Conservation (phyloP, 345 rosid species). For the Salix exigua region DNA sequence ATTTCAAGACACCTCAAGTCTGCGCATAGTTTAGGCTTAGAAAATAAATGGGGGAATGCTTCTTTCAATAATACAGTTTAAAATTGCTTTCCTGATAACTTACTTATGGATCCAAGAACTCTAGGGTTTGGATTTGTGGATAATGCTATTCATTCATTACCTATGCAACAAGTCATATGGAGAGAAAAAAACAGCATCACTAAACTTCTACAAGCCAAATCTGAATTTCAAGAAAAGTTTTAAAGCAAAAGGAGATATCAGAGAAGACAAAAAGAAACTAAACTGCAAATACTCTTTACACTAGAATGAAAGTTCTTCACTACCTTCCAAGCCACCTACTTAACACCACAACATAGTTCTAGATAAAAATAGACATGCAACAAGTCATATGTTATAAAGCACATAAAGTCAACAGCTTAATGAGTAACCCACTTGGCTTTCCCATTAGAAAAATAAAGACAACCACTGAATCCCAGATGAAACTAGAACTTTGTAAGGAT, state of each 20-base stretch:
- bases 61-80: no score
- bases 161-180: no score
- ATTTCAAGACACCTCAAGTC: no score
- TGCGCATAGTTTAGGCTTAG: no score
- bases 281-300: background rate
- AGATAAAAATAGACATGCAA: background rate
- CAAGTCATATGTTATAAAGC: background rate
- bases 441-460: background rate
- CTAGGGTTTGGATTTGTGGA: no score
- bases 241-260: background rate
- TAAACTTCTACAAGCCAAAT: no score
- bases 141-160: no score
- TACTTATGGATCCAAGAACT: no score
- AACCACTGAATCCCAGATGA: background rate
- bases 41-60: no score
- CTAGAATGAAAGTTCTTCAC: background rate
- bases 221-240: no score
- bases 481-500: slow-evolving; percentile 4
- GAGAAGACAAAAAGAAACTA: background rate
- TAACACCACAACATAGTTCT: background rate
- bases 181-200: no score
- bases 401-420: background rate
- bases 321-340: background rate
- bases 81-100: no score
- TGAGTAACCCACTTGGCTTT: background rate